Evolutionary conservation across 176 grass and related monocot genomes (phyloP).

Genomic region (Poa pratensis): DNA sequence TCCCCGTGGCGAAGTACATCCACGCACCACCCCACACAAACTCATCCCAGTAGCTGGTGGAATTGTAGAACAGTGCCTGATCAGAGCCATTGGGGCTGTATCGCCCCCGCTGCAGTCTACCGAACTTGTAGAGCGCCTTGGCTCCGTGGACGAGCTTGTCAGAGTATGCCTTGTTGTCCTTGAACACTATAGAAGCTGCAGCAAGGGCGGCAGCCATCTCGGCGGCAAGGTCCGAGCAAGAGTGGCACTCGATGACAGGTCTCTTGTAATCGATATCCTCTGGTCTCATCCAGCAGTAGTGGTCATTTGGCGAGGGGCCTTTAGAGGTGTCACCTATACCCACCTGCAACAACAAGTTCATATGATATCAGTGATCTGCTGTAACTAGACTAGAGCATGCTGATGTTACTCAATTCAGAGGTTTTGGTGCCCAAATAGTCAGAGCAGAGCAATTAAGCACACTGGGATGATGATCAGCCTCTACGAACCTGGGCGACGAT

Average conservation of each 20-base stretch:
- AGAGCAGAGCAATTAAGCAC: neutral
- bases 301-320: constrained; percentile 69
- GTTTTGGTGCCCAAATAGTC: constrained; percentile 9
- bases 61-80: constrained; percentile 81
- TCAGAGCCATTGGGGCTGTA: constrained; percentile 85
- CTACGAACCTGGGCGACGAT: constrained; percentile 72
- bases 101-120: constrained; percentile 57
- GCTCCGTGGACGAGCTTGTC: constrained; percentile 83
- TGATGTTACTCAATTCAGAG: constrained; percentile 5
- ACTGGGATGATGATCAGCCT: neutral
- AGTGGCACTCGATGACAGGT: constrained; percentile 77
- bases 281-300: constrained; percentile 92
- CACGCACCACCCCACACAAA: constrained; percentile 88
- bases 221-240: constrained; percentile 79
- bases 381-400: neutral
- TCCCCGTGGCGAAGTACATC: constrained; percentile 95
- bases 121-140: constrained; percentile 84
- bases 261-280: constrained; percentile 84
- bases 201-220: constrained; percentile 92
- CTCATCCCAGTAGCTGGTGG: constrained; percentile 94
- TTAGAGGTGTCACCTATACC: constrained; percentile 85
- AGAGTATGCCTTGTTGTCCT: constrained; percentile 81
- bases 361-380: constrained; percentile 26
- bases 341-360: constrained; percentile 62
- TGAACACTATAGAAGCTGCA: constrained; percentile 98